phyloP scores from a whole-genome alignment of 176 grass and related monocot genomes.

The Saccharum officinarum region DNA sequence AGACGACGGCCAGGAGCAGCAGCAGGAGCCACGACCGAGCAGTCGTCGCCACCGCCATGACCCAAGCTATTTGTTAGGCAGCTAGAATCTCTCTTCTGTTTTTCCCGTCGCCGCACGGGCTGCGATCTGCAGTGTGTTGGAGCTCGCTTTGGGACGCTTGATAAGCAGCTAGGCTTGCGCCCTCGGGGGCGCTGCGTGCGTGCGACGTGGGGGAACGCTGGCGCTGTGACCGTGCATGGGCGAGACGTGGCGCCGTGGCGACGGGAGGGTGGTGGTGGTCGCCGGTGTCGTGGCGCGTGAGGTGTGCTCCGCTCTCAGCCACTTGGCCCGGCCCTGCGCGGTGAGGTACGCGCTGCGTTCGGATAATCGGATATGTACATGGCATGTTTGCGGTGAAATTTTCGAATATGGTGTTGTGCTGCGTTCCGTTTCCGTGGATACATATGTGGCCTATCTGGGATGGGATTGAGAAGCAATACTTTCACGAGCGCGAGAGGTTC shows the following conservation, averaged over 20 bases:
- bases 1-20: slow-evolving; percentile 2
- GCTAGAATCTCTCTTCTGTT: background rate
- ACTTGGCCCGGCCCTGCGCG: background rate
- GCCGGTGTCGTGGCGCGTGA: background rate
- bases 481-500: too few species aligned
- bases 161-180: slow-evolving; percentile 33
- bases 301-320: background rate
- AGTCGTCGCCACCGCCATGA: background rate
- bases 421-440: too few species aligned
- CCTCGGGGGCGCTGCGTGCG: background rate
- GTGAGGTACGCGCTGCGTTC: slow-evolving; percentile 19
- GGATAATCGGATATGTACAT: background rate
- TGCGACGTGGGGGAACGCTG: slow-evolving; percentile 37
- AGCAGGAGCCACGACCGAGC: slow-evolving; percentile 37
- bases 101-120: background rate
- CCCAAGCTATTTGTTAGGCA: background rate
- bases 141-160: background rate
- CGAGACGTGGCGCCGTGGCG: slow-evolving; percentile 47
- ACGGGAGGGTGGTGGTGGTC: slow-evolving; percentile 1
- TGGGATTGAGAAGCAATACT: too few species aligned
- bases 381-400: too few species aligned
- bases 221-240: slow-evolving; percentile 50
- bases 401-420: too few species aligned
- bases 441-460: too few species aligned
- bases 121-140: background rate